Evolutionary conservation across 2,329 filamentous ascomycete genomes (phyloP), one percentile per base, ranked within the genome.

Genomic region (Ophiocordyceps sinensis): DNA sequence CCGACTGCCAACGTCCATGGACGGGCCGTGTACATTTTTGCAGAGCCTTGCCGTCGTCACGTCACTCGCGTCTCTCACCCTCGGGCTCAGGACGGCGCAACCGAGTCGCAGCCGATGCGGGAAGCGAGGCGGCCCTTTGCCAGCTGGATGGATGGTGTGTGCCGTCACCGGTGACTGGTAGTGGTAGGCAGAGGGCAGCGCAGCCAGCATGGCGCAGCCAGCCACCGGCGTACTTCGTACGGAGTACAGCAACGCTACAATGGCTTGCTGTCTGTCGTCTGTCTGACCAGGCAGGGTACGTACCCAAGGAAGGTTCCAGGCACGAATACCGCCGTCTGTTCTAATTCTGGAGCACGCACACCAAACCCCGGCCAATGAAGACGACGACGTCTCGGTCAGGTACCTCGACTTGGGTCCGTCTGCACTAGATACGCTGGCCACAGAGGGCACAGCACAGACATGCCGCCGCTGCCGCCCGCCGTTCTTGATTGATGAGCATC

Each of bases 291-390:
- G 3, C 19, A 19, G 19, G 19, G 19, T 19, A 19, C 19, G 19
- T 19, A 19, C 19, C 19, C 19, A 19, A 4, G 19, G 19, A 19
- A 4, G 19, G 19, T 19, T 4, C 23, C 23, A 26, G 23, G 6
- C 23, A 26, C 5, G 9, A 7, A 5, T 26, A 26, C 23, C 23
- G 6, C 32, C 5, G 14, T 37, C 40, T 37, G 45, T 57, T 58
- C 57, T 60, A 60, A 59, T 58, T 60, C 57, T 56, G 54, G 57
- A 53, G 44, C 47, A 46, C 42, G 44, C 38, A 34, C 37, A 38
- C 28, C 31, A 38, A 12, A 15, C 36, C 36, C 21, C 19, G 36
- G 36, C 36, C 26, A 37, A 37, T 37, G 36, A 26, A 8, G 32
- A 14, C 32, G n/a, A 15, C 12, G 32, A 35, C 19, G 19, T 19